Base-by-base conservation (phyloP, 306 rosid species). In the Nissolia schottii region DNA sequence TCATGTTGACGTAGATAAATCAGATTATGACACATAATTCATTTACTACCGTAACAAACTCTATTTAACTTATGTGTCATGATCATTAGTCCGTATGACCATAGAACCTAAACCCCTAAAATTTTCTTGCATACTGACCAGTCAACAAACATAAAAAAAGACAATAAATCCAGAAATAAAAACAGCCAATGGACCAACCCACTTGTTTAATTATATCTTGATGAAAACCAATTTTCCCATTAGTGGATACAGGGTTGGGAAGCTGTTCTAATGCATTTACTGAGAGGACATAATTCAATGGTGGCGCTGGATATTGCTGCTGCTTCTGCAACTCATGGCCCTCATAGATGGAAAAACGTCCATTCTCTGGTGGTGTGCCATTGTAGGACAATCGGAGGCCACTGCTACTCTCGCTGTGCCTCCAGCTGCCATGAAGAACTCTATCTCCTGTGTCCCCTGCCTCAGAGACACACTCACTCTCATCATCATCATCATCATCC, bases 401-500 rank as follows among this genome's bases (percentile, higher is more conserved):
- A 58, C 76, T 68, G 67, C 74, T 73, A 66, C 74, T 73, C 40
- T 70, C 75, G 40, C 85, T 81, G 57, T 49, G 25, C 64, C 81
- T 77, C 43, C n/a, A n/a, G n/a, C 50, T 74, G 70, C 83, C 82
- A 46, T 72, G 74, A 68, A 86, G 84, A 37, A 86, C 86, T 50
- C 89, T 81, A 64, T 88, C 94, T 43, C 94, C 87, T 15, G 82
- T 82, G 51, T 88, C 94, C 29, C 91, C 94, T 15, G 85, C 89
- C 77, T 88, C 84, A 4, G 89, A 86, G 31, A 81, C 85, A 53
- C 35, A 16, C 67, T 80, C 89, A 4, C 76, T 76, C 59, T 80
- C 88, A 67, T 24, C 54, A 27, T 35, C 59, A 27, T 35, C 59
- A 27, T 76, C 83, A 35, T 73, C 72, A 70, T 73, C 85, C 15